Evolutionary conservation across 352 stramenopile genomes (phyloP).

Genomic region (Thraustotheca clavata): DNA sequence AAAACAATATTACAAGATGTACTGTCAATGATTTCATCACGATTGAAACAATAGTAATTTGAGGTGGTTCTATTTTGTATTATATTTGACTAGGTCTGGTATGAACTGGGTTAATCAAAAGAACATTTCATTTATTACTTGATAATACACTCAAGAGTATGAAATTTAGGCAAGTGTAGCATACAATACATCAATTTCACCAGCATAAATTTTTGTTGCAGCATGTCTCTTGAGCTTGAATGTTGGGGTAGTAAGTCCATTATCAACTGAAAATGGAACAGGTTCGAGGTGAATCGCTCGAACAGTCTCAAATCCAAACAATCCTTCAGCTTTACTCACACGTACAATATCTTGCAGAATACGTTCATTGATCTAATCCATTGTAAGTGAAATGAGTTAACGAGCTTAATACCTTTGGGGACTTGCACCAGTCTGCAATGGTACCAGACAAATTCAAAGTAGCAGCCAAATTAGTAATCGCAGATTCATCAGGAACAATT

Average conservation of each 20-base stretch:
- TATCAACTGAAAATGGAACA: slow-evolving; percentile 84
- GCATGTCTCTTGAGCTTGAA: slow-evolving; percentile 94
- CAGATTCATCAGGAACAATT: slow-evolving; percentile 90
- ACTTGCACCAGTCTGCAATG: slow-evolving; percentile 13
- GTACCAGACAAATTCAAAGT: neutral
- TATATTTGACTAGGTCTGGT: no score
- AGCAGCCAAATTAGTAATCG: slow-evolving; percentile 27
- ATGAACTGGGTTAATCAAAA: no score
- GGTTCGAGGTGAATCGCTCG: slow-evolving; percentile 81
- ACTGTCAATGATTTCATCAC: no score
- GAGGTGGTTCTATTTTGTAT: no score
- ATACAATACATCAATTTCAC: slow-evolving; percentile 84
- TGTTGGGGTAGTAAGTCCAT: slow-evolving; percentile 90
- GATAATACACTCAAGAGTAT: no score
- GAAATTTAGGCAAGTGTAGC: no score
- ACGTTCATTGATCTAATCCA: slow-evolving; percentile 32
- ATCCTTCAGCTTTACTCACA: slow-evolving; percentile 41
- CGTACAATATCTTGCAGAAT: slow-evolving; percentile 72
- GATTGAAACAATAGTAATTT: no score
- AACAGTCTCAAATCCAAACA: slow-evolving; percentile 92
- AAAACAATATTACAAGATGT: no score
- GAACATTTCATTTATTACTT: no score
- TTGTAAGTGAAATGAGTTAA: neutral
- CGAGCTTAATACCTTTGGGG: neutral
- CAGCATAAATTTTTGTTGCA: slow-evolving; percentile 72